Conservation (phyloP, 1,284 basidiomycete species). For the Agaricales sp. region DNA sequence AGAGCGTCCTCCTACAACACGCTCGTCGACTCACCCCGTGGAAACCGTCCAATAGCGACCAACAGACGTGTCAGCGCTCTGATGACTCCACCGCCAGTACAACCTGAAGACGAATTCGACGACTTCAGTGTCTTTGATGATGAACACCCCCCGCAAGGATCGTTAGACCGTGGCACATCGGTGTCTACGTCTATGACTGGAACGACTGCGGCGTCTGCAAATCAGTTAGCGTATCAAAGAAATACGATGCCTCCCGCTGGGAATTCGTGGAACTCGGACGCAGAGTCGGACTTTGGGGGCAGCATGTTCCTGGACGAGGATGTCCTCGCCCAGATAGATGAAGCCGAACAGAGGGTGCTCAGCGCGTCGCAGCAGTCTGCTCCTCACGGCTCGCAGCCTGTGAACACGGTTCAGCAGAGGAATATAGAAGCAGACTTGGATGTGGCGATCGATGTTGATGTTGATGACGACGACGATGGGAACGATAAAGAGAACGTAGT, state of each 20-base stretch:
- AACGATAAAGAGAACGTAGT: conserved; percentile 57
- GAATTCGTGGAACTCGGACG: conserved; percentile 16
- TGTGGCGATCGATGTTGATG: conserved; percentile 19
- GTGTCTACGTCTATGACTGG: not conserved
- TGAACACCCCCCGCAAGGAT: not conserved
- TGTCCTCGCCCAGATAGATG: conserved; percentile 22
- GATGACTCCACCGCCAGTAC: conserved; percentile 11
- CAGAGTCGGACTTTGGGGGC: conserved; percentile 27
- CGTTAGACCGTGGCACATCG: not conserved
- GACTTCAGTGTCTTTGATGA: not conserved
- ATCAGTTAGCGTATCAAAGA: not conserved
- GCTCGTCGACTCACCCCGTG: conserved; percentile 7
- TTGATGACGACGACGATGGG: conserved; percentile 28
- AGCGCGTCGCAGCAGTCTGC: conserved; percentile 4
- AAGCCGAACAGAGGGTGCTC: conserved; percentile 24
- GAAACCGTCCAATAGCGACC: conserved; percentile 8
- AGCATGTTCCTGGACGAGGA: conserved; percentile 19
- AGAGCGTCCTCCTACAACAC: conserved; percentile 6
- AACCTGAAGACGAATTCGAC: conserved; percentile 17
- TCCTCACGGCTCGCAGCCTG: not conserved
- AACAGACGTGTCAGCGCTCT: conserved; percentile 15
- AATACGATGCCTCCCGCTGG: conserved; percentile 12
- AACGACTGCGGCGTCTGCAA: not conserved
- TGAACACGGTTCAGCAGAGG: not conserved
- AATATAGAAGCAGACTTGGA: not conserved